A percentile compares a stretch with the other conserved stretches of the same genome.
Evolutionary conservation across 2,329 filamentous ascomycete species (phyloP).

Genomic region (Nemania sp.): DNA sequence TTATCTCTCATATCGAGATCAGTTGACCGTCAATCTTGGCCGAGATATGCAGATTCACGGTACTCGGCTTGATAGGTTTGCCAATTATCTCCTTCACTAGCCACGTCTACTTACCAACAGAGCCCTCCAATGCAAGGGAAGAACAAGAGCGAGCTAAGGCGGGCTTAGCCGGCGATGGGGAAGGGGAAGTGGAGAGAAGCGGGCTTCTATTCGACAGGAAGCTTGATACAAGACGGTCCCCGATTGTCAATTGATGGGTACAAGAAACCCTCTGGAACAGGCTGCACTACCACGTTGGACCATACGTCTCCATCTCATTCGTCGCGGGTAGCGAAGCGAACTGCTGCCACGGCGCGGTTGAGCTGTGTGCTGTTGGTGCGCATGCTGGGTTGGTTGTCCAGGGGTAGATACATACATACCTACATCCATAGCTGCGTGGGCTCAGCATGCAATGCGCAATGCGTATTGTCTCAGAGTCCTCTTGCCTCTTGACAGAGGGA

Average conservation of each 20-base stretch:
- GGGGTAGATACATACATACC: no score
- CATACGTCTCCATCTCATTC: slow-evolving; percentile 17
- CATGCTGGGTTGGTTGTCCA: slow-evolving; percentile 19
- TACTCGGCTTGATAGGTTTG: neutral
- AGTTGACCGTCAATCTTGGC: slow-evolving; percentile 20
- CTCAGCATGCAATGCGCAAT: slow-evolving; percentile 6
- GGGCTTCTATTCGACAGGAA: slow-evolving; percentile 27
- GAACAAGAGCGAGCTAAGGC: slow-evolving; percentile 9
- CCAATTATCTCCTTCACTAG: neutral
- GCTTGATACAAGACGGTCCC: slow-evolving; percentile 21
- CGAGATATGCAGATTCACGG: slow-evolving; percentile 6
- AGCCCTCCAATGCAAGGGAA: slow-evolving; percentile 19
- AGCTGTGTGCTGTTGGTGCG: slow-evolving; percentile 19
- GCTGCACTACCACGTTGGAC: slow-evolving; percentile 21
- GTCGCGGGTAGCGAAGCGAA: slow-evolving; percentile 6
- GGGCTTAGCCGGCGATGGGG: slow-evolving; percentile 4
- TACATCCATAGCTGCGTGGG: neutral
- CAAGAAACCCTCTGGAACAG: neutral
- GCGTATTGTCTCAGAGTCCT: slow-evolving; percentile 1
- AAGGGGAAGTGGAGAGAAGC: slow-evolving; percentile 6
- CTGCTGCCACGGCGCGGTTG: slow-evolving; percentile 10
- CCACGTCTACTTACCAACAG: slow-evolving; percentile 16
- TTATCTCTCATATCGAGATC: slow-evolving; percentile 24
- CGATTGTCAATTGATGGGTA: slow-evolving; percentile 4
- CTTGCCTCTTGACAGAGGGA: slow-evolving; percentile 1